Percentiles rank a stretch among this genome's conserved stretches.
Conservation (phyloP, 1,139 yeast genomes). For the Taphrina confusa region DNA sequence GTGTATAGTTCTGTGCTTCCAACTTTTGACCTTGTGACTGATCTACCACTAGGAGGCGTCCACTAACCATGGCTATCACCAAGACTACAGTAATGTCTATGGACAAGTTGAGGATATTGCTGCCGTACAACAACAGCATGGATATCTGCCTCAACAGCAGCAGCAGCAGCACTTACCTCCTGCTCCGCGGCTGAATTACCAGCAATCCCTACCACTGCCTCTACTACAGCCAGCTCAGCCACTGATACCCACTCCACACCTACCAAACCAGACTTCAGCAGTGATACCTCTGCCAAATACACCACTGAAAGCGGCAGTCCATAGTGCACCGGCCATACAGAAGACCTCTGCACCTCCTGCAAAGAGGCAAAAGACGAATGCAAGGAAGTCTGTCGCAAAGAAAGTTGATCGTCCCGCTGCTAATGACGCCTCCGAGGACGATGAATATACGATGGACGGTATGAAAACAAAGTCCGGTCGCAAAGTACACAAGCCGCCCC, state of each 20-base stretch:
- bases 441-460: slow-evolving; percentile 41
- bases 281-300: background rate
- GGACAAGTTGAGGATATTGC: background rate
- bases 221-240: slow-evolving; percentile 5
- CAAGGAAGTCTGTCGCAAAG: background rate
- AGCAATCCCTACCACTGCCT: background rate
- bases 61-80: background rate
- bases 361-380: slow-evolving; percentile 11
- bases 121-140: background rate
- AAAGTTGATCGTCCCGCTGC: slow-evolving; percentile 10
- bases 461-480: slow-evolving; percentile 42
- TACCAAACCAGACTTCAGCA: slow-evolving; percentile 1
- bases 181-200: background rate
- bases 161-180: background rate
- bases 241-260: slow-evolving; percentile 4
- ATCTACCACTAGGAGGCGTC: background rate
- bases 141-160: slow-evolving; percentile 1
- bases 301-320: background rate
- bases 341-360: slow-evolving; percentile 13
- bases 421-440: slow-evolving; percentile 36
- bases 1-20: background rate
- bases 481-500: slow-evolving; percentile 41
- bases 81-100: slow-evolving; percentile 6
- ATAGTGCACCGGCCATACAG: background rate
- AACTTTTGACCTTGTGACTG: background rate